Evolutionary conservation across 2,329 filamentous ascomycete genomes (phyloP), one percentile per base, ranked within the genome.

Genomic region (Diaporthe citri): DNA sequence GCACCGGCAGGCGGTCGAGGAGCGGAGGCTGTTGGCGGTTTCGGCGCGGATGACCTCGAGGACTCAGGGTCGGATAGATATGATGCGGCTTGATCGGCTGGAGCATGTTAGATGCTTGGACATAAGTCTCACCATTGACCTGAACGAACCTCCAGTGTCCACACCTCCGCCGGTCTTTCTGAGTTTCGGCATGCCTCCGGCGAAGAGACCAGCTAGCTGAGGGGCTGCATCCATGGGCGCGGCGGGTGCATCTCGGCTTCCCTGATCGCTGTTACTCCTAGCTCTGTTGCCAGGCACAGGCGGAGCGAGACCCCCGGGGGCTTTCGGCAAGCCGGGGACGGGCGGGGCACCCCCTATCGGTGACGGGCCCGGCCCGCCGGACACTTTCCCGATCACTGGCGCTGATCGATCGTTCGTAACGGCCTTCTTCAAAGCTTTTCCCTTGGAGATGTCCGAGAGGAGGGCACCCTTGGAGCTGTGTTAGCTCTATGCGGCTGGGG

Each of bases 131-230:
- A 22, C 20, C 60, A 46, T 31, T n/a, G 1, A 43, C 5, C 41
- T 3, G 31, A 73, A 74, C 88, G 79, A 80, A 89, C 89, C 89
- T 82, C 92, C 94, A 1, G 94, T 96, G 83, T 95, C 90, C 75
- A 96, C 87, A 52, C 93, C 93, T 64, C 94, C 96, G 73, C 95
- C 94, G 4, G 93, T 90, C 86, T 97, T 98, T 83, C 94, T 94
- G 80, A 99, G 83, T 86, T 98, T 98, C 3, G 97, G 97, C 91
- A 98, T 98, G 51, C 96, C 97, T 48, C 95, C 96, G 1, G 94
- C 95, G 81, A 99, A 98, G 36, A 99, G 84, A 1, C 97, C 97
- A 41, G 88, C 96, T 15, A 98, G 84, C 82, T 98, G 96, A 15
- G 95, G 95, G 64, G 94, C 91, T 28, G 91, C 84, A 31, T 93